These are phyloP conservation scores for Quercus gilva DNA, from an alignment of 306 rosid species.

Conservation along the genomic window DNA sequence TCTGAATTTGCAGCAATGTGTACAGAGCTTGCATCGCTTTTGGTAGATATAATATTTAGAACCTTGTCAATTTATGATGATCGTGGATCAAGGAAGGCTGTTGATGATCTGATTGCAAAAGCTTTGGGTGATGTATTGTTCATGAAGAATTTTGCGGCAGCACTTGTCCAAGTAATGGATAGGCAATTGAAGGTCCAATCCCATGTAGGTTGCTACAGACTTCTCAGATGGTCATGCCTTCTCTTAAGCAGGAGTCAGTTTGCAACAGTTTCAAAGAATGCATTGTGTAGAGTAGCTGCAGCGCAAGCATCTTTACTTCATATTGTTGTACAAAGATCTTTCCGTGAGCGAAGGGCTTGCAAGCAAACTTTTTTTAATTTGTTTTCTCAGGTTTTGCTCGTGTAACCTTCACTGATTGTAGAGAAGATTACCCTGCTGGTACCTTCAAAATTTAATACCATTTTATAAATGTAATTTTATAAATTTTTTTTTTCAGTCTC, in stretches of 20 bases:
- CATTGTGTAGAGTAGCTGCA: conserved; percentile 69
- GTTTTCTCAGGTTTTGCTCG: conserved; percentile 66
- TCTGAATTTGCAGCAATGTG: conserved; percentile 61
- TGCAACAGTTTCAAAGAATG: conserved; percentile 72
- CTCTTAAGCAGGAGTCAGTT: conserved; percentile 73
- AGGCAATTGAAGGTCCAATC: conserved; percentile 70
- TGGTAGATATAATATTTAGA: conserved; percentile 65
- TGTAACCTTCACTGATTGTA: not conserved
- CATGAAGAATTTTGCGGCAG: conserved; percentile 91
- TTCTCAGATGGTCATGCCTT: conserved; percentile 82
- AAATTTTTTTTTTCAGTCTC: conserved; percentile 46
- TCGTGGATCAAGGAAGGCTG: conserved; percentile 76
- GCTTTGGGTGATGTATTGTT: conserved; percentile 56
- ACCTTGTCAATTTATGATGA: conserved; percentile 78
- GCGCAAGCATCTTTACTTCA: conserved; percentile 66
- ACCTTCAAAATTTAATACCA: not conserved
- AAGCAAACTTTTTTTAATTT: conserved; percentile 57
- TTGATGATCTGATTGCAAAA: conserved; percentile 65
- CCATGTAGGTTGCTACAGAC: conserved; percentile 66
- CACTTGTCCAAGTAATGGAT: conserved; percentile 85
- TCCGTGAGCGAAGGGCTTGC: conserved; percentile 63
- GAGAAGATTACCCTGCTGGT: not conserved
- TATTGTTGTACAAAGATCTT: conserved; percentile 54
- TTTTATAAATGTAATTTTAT: too few species aligned
- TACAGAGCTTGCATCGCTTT: conserved; percentile 44